phyloP scores from a whole-genome alignment of 352 stramenopile species.

The Globisporangium polare region DNA sequence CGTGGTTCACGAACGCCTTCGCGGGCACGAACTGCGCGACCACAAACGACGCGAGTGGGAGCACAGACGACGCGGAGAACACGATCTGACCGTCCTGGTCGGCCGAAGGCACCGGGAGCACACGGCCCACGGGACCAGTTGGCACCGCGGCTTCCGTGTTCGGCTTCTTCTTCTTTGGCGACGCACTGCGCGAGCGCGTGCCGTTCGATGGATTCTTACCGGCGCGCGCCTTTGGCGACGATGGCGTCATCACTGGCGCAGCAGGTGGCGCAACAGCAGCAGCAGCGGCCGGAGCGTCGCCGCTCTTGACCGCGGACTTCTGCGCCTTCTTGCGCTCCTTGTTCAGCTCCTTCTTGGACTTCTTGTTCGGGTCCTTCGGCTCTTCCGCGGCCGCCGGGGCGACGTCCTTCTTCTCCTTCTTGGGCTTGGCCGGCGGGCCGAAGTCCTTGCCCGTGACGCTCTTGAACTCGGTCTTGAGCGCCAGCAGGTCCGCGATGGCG shows the following conservation, averaged over 20 bases:
- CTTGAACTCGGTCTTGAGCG: slow-evolving; percentile 80
- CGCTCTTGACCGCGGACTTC: slow-evolving; percentile 67
- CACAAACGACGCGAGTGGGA: slow-evolving; percentile 65
- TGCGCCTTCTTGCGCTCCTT: slow-evolving; percentile 87
- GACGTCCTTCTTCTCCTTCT: slow-evolving; percentile 55
- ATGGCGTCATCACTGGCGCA: slow-evolving; percentile 3
- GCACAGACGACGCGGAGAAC: slow-evolving; percentile 48
- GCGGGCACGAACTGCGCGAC: slow-evolving; percentile 46
- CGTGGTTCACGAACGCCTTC: slow-evolving; percentile 49
- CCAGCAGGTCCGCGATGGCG: slow-evolving; percentile 52
- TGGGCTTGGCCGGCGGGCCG: slow-evolving; percentile 53
- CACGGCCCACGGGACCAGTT: slow-evolving; percentile 23
- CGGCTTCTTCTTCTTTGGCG: slow-evolving; percentile 21
- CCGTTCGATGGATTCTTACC: slow-evolving; percentile 7
- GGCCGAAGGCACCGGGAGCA: slow-evolving; percentile 35
- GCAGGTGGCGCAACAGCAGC: slow-evolving; percentile 14
- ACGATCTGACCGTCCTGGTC: slow-evolving; percentile 57
- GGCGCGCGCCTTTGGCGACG: neutral
- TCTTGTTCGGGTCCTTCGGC: slow-evolving; percentile 50
- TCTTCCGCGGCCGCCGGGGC: slow-evolving; percentile 12
- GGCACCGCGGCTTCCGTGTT: slow-evolving; percentile 20
- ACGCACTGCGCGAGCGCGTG: neutral
- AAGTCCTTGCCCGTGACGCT: slow-evolving; percentile 68
- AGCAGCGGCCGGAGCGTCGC: slow-evolving; percentile 16
- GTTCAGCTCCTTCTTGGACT: slow-evolving; percentile 88